Evolutionary conservation across 73 alveolate genomes (phyloP), one percentile per base, ranked within the genome.

Genomic region (Paramecium octaurelia): DNA sequence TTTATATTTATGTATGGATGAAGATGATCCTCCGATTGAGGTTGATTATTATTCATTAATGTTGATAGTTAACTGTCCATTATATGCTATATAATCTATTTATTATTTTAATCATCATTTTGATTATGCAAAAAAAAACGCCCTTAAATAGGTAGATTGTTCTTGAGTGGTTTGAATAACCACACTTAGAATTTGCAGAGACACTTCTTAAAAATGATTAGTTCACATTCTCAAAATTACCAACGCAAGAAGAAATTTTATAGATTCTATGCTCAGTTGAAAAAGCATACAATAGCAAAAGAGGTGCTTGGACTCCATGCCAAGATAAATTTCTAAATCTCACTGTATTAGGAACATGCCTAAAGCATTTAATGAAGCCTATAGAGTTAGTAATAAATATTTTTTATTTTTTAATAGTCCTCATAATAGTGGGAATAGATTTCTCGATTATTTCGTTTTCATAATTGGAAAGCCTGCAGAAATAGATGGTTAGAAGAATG

Each of bases 391-490:
- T 80, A 80, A 14, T 77, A 43, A 3, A 8, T 8, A 6, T 44
- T 46, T 44, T 43, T 46, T 18, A 18, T 7, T 54, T 27, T 44
- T 21, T 44, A 20, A 44, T 80, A 80, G 91, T 38, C 70, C 20
- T 44, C 71, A 3, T 40, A 21, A 20, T 23, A 80, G 16, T 80
- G 91, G 91, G 91, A 80, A 80, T 21, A 80, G 44, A 64, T 46
- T 24, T 42, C 91, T 8, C 18, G 48, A 80, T 8, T 80, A 58
- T 80, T 80, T 46, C 24, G 75, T 10, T 48, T 21, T 35, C 91
- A 80, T 35, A 80, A 80, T 80, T 80, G 91, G 91, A 80, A 48
- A 46, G 91, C 91, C 5, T 80, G 91, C 24, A 21, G 91, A 80
- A 80, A 80, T 35, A 6, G 75, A 23, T 80, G 91, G 91, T 14